phyloP scores from a whole-genome alignment of 192 early-diverging fungal species.

The Umbelopsis vinacea region DNA sequence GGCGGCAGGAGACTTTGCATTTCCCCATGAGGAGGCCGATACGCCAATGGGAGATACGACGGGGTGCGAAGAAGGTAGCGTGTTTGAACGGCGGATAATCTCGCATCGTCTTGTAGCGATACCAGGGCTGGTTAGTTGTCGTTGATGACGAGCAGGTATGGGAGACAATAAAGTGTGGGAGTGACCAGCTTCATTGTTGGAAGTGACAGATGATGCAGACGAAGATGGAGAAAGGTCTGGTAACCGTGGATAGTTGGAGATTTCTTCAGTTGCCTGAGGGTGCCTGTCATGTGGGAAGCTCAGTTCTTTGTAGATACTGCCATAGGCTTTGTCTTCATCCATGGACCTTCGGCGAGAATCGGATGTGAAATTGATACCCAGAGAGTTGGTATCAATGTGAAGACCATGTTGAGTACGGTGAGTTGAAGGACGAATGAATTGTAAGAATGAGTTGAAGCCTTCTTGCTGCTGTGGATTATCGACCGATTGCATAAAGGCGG shows the following conservation, averaged over 20 bases:
- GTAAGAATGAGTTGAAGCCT: constrained; percentile 17
- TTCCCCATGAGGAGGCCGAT: constrained; percentile 35
- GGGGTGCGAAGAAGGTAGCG: neutral
- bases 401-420: constrained; percentile 17
- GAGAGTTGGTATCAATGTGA: constrained; percentile 34
- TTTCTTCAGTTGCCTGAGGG: neutral
- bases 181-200: neutral
- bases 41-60: constrained; percentile 21
- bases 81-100: neutral
- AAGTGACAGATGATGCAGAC: constrained; percentile 30
- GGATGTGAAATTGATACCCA: constrained; percentile 32
- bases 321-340: constrained; percentile 14
- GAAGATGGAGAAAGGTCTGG: constrained; percentile 29
- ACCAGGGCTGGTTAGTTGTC: constrained; percentile 13
- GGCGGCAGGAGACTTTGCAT: constrained; percentile 39
- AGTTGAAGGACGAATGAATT: neutral
- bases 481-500: neutral
- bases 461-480: constrained; percentile 10
- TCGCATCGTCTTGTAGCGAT: constrained; percentile 11
- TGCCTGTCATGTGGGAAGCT: constrained; percentile 24
- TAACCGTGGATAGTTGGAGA: neutral
- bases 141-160: constrained; percentile 1
- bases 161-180: constrained; percentile 5
- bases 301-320: constrained; percentile 23
- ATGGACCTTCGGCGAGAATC: constrained; percentile 19